Evolutionary conservation across 139 green algal species (phyloP).

Genomic region (Axilococcus clingmanii): DNA sequence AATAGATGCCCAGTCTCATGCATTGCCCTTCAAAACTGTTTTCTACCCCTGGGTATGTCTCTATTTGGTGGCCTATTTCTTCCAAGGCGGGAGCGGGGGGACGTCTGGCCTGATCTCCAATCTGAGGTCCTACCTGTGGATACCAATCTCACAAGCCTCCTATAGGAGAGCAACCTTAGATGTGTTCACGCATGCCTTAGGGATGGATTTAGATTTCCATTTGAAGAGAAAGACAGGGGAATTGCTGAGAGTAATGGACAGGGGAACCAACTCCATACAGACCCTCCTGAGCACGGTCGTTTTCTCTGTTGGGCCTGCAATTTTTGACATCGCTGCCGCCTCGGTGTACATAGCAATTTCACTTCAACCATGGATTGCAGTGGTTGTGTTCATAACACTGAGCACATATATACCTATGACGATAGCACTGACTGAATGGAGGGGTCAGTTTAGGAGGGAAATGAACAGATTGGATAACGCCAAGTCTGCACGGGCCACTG

Average conservation of each 20-base stretch:
- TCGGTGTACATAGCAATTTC: conserved; percentile 58
- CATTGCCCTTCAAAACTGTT: conserved; percentile 29
- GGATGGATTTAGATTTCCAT: conserved; percentile 79
- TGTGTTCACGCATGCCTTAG: conserved; percentile 61
- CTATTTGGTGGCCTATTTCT: conserved; percentile 21
- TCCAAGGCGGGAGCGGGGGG: conserved; percentile 28
- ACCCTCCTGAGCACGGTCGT: conserved; percentile 68
- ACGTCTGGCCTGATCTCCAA: conserved; percentile 64
- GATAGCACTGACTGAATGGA: conserved; percentile 72
- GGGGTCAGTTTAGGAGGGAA: conserved; percentile 56
- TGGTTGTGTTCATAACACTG: conserved; percentile 75
- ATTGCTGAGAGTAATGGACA: conserved; percentile 73
- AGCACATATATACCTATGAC: conserved; percentile 83
- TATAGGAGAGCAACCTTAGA: conserved; percentile 50
- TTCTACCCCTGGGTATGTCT: conserved; percentile 32
- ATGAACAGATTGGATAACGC: conserved; percentile 73
- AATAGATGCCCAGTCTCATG: not conserved
- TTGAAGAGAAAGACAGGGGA: conserved; percentile 72
- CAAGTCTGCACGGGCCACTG: conserved; percentile 53
- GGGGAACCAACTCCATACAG: conserved; percentile 57
- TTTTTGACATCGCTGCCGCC: conserved; percentile 69
- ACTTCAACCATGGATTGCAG: conserved; percentile 60
- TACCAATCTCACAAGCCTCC: conserved; percentile 54
- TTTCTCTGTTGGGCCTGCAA: conserved; percentile 65
- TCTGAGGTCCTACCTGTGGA: conserved; percentile 61